Base-by-base conservation (phyloP, 1,284 basidiomycete genomes). In the Moesziomyces globuligerus region DNA sequence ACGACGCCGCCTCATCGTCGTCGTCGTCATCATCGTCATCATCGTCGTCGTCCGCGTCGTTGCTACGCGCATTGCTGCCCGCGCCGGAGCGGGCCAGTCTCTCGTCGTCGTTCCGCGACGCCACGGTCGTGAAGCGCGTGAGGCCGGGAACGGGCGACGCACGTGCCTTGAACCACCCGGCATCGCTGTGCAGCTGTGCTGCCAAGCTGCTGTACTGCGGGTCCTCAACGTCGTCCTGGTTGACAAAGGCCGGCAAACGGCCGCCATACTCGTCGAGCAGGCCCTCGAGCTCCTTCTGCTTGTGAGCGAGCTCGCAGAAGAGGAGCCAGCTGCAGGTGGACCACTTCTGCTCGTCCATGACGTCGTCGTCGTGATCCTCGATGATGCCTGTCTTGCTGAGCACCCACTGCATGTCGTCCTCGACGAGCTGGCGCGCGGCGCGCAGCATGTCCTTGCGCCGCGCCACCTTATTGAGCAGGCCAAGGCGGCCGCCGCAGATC, bases 331-430 rank as follows among this genome's bases (percentile, higher is more conserved):
- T 76, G 59, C 78, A 79, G 4, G 78, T 79, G 26, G 74, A 67
- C 78, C 78, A 79, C 67, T 79, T 72, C 50, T 79, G 77, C 59
- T 79, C 77, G 53, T 79, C 77, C 77, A 79, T 79, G 41, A 78
- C 77, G 48, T 78, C 77, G 36, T 79, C 77, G 38, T 79, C 77
- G 37, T 79, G 77, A 34, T 78, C 76, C 47, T 77, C 73, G 36
- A 80, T 80, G 53, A 80, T 75, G 15, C 74, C 74, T n/a, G 78
- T 80, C 61, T 78, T 79, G 54, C 70, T 74, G 44, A 79, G 66
- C 21, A 79, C 48, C 76, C 76, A 79, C 36, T 78, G 72, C 64
- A 73, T 67, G 49, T 79, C 77, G 38, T 79, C 77, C 40, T 78
- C 76, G 9, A 79, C 70, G 37, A 79, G 48, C 57, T 78, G 77